These are phyloP conservation scores for Phytopythium sindhum DNA, from an alignment of 352 stramenopile species.

Conservation along the genomic window DNA sequence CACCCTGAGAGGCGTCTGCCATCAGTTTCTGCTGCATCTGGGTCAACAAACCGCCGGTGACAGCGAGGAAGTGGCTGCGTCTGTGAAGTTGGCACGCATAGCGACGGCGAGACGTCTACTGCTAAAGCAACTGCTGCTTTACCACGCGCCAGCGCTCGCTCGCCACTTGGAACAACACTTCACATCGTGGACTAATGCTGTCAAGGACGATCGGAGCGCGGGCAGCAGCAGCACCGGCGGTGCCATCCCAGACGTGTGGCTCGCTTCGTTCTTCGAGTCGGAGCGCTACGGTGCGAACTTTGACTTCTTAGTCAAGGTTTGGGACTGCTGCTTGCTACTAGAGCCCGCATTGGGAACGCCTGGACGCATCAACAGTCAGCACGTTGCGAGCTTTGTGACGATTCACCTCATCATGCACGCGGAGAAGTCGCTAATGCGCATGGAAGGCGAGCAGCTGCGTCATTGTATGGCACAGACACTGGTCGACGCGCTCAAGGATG, in stretches of 20 bases:
- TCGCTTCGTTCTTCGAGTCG: conserved; percentile 75
- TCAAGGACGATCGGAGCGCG: conserved; percentile 11
- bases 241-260: conserved; percentile 61
- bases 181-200: conserved; percentile 50
- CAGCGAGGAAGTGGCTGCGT: background rate
- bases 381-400: conserved; percentile 23
- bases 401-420: conserved; percentile 52
- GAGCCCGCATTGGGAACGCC: conserved; percentile 22
- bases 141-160: conserved; percentile 61
- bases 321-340: conserved; percentile 66
- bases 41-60: conserved; percentile 18
- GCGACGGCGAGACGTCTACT: conserved; percentile 36
- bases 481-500: conserved; percentile 34
- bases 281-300: conserved; percentile 38
- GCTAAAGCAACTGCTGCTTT: conserved; percentile 73
- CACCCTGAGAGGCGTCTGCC: conserved; percentile 41
- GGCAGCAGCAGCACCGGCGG: conserved; percentile 1
- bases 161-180: conserved; percentile 79
- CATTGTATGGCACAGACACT: conserved; percentile 68
- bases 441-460: conserved; percentile 67
- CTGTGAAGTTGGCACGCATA: conserved; percentile 14
- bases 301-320: conserved; percentile 58
- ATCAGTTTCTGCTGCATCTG: conserved; percentile 50
- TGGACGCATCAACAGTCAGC: background rate
- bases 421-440: conserved; percentile 64